Evolutionary conservation across 2,329 filamentous ascomycete species (phyloP), one percentile per base, ranked within the genome.

Genomic region (Fusarium nelsonii): DNA sequence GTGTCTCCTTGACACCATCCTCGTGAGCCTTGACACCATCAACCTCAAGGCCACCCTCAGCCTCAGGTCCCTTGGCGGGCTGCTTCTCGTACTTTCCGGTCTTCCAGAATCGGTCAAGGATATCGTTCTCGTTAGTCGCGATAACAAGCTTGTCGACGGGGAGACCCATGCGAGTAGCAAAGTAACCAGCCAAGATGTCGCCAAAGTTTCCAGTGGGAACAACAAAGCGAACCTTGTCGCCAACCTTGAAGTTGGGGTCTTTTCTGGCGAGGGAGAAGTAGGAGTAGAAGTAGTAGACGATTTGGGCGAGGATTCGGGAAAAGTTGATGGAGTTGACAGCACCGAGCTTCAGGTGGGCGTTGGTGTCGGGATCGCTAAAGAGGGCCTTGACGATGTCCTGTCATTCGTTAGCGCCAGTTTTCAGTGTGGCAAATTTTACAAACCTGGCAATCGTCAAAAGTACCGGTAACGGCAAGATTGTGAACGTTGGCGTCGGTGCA

Each of bases 271-370:
- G 89, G 15, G 90, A 84, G 81, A 97, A 97, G 85, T 98, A 98
- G 14, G 96, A 90, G 80, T 96, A 86, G 84, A 97, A 97, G 85
- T 97, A 99, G 86, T 97, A 98, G 64, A 93, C 93, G 69, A 97
- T 97, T 83, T 99, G 96, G 14, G 96, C 95, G 37, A 99, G 87
- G 73, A 99, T 98, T 73, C 96, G 88, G 3, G 94, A 92, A 88
- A 91, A 97, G 83, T 98, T 98, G 83, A 98, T 98, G 45, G 92
- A 96, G 84, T 98, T 98, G 72, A 98, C 93, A 43, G 96, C 95
- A 40, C 92, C 95, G 43, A 98, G 90, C 72, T 93, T 93, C 76
- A 95, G 88, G 3, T 88, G 89, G 72, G 87, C 83, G 84, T 98
- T 98, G 78, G 92, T 91, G 57, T 94, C 90, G 4, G 91, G 84